Conservation (phyloP, 768 basidiomycete species). For the Leccinum obscurum region DNA sequence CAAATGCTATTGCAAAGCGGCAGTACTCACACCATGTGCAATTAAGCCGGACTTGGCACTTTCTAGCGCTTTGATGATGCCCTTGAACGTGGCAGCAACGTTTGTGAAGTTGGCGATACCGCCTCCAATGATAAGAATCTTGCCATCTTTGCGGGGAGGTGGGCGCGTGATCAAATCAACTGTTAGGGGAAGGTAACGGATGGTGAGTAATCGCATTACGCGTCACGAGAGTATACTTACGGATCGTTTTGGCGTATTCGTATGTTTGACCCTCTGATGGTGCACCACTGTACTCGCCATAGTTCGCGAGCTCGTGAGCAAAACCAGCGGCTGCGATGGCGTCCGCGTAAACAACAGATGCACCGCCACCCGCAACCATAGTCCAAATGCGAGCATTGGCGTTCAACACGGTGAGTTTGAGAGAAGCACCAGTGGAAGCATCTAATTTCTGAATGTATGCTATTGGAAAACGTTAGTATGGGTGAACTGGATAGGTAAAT, state of each 20-base stretch:
- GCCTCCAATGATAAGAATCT: conserved; percentile 99
- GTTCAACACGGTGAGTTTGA: conserved; percentile 97
- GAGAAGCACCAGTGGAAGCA: conserved; percentile 93
- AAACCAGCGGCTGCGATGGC: conserved; percentile 91
- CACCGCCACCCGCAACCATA: conserved; percentile 98
- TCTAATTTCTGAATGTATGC: conserved; percentile 99
- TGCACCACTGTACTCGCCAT: conserved; percentile 98
- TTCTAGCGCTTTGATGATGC: conserved; percentile 96
- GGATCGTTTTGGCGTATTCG: conserved; percentile 98
- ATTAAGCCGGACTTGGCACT: conserved; percentile 87
- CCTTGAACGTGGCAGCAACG: conserved; percentile 99
- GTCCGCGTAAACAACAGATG: conserved; percentile 67
- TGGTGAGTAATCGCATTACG: background rate
- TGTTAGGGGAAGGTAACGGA: conserved; percentile 18
- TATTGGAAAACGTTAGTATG: conserved; percentile 4
- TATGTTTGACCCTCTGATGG: conserved; percentile 98
- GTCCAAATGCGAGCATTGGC: conserved; percentile 97
- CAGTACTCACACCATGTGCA: conserved; percentile 33
- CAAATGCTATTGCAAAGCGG: background rate
- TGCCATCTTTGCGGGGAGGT: conserved; percentile 78
- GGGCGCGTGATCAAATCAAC: conserved; percentile 97
- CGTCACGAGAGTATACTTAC: conserved; percentile 44
- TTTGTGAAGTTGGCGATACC: conserved; percentile 99
- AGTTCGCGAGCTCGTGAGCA: conserved; percentile 98
- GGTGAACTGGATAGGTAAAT: background rate